Evolutionary conservation across 2,329 filamentous ascomycete genomes (phyloP).

Genomic region (Aspergillus udagawae): DNA sequence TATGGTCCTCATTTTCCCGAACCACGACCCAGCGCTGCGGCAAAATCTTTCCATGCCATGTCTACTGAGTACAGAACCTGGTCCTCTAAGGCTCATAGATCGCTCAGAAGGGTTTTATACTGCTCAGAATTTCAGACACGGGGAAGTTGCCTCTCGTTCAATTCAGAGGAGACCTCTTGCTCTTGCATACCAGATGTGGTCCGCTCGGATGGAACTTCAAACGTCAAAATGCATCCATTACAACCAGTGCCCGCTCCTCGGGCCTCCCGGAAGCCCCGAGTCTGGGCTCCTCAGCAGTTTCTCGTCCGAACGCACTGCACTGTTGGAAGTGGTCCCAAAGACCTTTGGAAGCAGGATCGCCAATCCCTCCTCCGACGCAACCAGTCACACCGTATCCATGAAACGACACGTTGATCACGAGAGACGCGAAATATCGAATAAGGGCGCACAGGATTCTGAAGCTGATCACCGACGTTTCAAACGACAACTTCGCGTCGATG

Average conservation of each 20-base stretch:
- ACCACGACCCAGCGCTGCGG: background rate
- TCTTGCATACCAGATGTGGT: constrained; percentile 34
- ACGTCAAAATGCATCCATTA: constrained; percentile 10
- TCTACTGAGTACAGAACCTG: background rate
- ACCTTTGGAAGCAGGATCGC: background rate
- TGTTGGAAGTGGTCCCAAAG: background rate
- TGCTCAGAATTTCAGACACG: background rate
- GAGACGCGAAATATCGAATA: no score
- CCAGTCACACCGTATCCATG: background rate
- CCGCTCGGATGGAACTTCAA: constrained; percentile 34
- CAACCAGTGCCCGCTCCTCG: constrained; percentile 19
- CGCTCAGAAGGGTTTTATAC: background rate
- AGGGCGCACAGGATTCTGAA: background rate
- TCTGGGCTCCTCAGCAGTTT: constrained; percentile 24
- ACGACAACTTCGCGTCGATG: background rate
- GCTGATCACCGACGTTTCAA: background rate
- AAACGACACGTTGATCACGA: background rate
- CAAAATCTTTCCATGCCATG: constrained; percentile 17
- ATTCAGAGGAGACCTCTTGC: background rate
- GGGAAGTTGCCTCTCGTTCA: background rate
- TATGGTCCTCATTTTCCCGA: background rate
- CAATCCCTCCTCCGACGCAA: background rate
- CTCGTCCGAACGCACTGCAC: constrained; percentile 9
- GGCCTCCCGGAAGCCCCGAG: constrained; percentile 35
- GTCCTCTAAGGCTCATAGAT: background rate